Conservation (phyloP, 2,329 filamentous ascomycete species). For the Emmonsiellopsis sp. region DNA sequence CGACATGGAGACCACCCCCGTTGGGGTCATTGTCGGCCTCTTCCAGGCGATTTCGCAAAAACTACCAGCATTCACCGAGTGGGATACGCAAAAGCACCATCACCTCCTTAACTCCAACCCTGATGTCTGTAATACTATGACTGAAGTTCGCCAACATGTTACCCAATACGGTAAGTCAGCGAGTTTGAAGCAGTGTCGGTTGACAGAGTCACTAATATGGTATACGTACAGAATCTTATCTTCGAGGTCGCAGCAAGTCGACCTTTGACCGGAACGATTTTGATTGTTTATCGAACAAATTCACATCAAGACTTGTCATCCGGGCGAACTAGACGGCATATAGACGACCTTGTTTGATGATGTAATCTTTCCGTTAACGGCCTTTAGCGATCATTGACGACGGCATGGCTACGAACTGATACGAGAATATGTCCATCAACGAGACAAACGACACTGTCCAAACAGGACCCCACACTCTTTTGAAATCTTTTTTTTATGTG, state of each 20-base stretch:
- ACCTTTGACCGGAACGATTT: slow-evolving; percentile 90
- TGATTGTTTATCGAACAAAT: slow-evolving; percentile 93
- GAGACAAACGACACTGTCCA: slow-evolving; percentile 1
- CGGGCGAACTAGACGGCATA: slow-evolving; percentile 62
- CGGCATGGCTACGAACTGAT: slow-evolving; percentile 2
- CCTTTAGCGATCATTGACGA: slow-evolving; percentile 5
- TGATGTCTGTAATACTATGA: slow-evolving; percentile 92
- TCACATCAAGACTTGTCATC: slow-evolving; percentile 91
- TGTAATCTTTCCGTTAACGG: slow-evolving; percentile 16
- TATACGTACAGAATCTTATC: slow-evolving; percentile 62
- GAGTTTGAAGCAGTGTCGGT: background rate
- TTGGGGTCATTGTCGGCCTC: slow-evolving; percentile 90
- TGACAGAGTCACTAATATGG: background rate
- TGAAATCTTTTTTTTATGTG: slow-evolving; percentile 18
- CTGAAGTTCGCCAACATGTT: slow-evolving; percentile 86
- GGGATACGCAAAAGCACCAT: slow-evolving; percentile 87
- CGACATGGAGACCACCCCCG: slow-evolving; percentile 93
- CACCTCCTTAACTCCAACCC: slow-evolving; percentile 83
- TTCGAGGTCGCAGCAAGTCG: slow-evolving; percentile 67
- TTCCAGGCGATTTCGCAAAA: slow-evolving; percentile 99
- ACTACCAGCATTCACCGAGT: slow-evolving; percentile 82
- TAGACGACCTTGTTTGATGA: slow-evolving; percentile 9
- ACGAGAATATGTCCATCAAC: slow-evolving; percentile 2
- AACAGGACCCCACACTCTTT: slow-evolving; percentile 2
- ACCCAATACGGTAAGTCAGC: slow-evolving; percentile 74